Base-by-base conservation (phyloP, 768 basidiomycete species). In the Mrakia gelida region DNA sequence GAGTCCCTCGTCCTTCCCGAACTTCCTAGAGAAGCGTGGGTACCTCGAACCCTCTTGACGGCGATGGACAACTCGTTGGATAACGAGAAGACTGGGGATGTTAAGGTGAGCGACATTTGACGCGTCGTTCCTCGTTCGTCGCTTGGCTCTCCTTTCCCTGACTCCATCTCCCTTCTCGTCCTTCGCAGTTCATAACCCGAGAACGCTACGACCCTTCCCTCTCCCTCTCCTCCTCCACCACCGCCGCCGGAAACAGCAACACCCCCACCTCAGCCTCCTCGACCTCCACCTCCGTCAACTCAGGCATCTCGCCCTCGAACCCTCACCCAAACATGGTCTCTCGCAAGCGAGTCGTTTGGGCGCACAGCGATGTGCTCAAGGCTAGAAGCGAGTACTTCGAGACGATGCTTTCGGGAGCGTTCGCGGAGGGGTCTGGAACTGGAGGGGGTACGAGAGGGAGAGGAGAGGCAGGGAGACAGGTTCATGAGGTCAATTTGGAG, bases 361-460 rank as follows among this genome's bases (percentile, higher is more conserved):
- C 91, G 1, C 92, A 93, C 82, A 90, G 90, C 10, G 91, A 92
- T 80, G 91, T 93, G 73, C 87, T 93, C 30, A 89, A 85, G 70
- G 87, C 88, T 16, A 86, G 92, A n/a, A 91, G 91, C 21, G 92
- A 92, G 79, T 93, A 92, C 81, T 92, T 92, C 80, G 87, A 89
- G 7, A 91, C 90, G 0, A 91, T 92, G 88, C 86, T 93, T 16
- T 85, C 88, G 30, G 91, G 91, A 0, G 87, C 89, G 0, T 93
- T 92, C 81, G 83, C 88, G n/a, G 92, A 92, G 83, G 89, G 84
- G 26, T 6, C 1, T 8, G 49, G 23, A 2, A 23, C 21, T 7
- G 62, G n/a, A n/a, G 18, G 56, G 4, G n/a, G 88, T 87, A 90
- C 81, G 80, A 15, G 45, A 45, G 49, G 1, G 16, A 52, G 15